phyloP scores from a whole-genome alignment of 208 protist species.

The Crithidia thermophila region DNA sequence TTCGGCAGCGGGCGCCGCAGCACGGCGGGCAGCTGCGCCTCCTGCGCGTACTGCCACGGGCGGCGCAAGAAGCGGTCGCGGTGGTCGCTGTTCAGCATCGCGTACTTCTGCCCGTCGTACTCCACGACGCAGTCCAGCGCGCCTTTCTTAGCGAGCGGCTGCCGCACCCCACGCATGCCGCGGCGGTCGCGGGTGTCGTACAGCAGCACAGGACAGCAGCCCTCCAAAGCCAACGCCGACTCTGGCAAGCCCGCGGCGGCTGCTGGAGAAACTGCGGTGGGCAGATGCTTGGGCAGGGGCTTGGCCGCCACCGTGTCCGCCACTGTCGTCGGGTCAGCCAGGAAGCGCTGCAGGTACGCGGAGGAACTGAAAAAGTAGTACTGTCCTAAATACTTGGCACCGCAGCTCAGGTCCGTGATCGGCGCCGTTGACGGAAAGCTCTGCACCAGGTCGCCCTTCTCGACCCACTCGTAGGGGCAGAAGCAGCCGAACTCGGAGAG shows the following conservation, averaged over 20 bases:
- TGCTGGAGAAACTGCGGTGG: conserved; percentile 3
- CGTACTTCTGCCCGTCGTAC: conserved; percentile 83
- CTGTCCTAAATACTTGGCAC: conserved; percentile 62
- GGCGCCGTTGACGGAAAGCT: conserved; percentile 19
- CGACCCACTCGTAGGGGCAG: conserved; percentile 85
- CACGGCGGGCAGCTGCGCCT: conserved; percentile 57
- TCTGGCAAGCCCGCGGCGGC: conserved; percentile 5
- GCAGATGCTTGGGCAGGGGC: conserved; percentile 48
- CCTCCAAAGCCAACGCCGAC: conserved; percentile 58
- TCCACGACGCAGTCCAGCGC: conserved; percentile 61
- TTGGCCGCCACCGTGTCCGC: conserved; percentile 44
- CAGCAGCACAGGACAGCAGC: conserved; percentile 91
- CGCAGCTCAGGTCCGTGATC: conserved; percentile 32
- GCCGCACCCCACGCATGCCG: conserved; percentile 75
- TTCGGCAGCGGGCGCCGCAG: conserved; percentile 73
- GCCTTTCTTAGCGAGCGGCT: conserved; percentile 77
- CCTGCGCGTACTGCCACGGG: conserved; percentile 86
- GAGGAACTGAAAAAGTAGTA: conserved; percentile 79
- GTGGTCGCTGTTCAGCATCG: conserved; percentile 56
- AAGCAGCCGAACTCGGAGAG: conserved; percentile 77
- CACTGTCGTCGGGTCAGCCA: conserved; percentile 58
- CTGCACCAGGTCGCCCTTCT: conserved; percentile 57
- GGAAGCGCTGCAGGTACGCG: conserved; percentile 65
- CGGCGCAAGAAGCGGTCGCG: conserved; percentile 69
- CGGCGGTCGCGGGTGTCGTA: conserved; percentile 83